phyloP scores from a whole-genome alignment of 129 eudicot genomes.

The Centrapalus pauciflorus region DNA sequence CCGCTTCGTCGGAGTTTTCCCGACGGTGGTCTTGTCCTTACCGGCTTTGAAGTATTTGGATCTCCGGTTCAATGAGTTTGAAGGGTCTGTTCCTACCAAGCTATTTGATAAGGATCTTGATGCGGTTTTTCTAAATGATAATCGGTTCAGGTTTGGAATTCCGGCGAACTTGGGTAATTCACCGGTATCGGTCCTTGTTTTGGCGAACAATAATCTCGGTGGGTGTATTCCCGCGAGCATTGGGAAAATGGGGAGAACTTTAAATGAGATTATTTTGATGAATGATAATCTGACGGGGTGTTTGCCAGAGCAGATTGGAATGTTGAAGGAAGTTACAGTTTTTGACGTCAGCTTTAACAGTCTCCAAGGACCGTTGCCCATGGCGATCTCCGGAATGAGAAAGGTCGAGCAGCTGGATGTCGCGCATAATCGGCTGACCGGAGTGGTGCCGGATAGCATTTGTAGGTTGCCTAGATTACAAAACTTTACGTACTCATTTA shows the following conservation, averaged over 20 bases:
- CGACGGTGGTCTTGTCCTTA: conserved; percentile 39
- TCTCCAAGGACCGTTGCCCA: conserved; percentile 54
- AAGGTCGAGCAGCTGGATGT: conserved; percentile 71
- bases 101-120: conserved; percentile 65
- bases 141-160: conserved; percentile 35
- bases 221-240: conserved; percentile 75
- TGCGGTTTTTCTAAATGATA: conserved; percentile 69
- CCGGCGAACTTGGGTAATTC: conserved; percentile 65
- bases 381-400: conserved; percentile 44
- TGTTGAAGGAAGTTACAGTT: conserved; percentile 46
- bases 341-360: conserved; percentile 61
- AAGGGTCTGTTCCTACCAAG: conserved; percentile 48
- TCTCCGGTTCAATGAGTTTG: conserved; percentile 54
- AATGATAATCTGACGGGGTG: conserved; percentile 53
- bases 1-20: conserved; percentile 51
- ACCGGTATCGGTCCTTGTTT: conserved; percentile 62
- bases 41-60: conserved; percentile 50
- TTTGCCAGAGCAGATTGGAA: conserved; percentile 60
- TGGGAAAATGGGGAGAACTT: conserved; percentile 46
- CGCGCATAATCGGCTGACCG: conserved; percentile 56
- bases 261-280: conserved; percentile 50
- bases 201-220: conserved; percentile 57
- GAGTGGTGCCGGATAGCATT: conserved; percentile 58
- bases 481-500: conserved; percentile 66
- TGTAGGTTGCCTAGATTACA: conserved; percentile 61